These are phyloP conservation scores for Adenanthera pavonina DNA, from an alignment of 306 rosid genomes.

Conservation along the genomic window DNA sequence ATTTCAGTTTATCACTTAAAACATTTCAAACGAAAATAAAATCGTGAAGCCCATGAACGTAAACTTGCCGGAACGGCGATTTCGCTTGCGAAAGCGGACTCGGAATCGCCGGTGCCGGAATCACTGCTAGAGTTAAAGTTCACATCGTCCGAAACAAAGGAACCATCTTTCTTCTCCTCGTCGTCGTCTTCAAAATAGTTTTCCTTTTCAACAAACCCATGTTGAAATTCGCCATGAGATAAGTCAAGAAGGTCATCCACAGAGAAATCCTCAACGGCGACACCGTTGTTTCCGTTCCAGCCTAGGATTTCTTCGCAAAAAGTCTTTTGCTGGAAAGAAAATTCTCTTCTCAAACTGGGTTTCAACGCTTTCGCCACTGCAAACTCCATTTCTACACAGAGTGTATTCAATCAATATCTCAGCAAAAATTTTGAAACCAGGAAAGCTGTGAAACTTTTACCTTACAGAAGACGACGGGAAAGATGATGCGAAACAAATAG, in stretches of 20 bases:
- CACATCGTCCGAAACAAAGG: conserved; percentile 43
- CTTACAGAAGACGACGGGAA: conserved; percentile 43
- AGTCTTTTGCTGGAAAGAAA: conserved; percentile 44
- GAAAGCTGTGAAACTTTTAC: conserved; percentile 33
- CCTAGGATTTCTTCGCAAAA: conserved; percentile 50
- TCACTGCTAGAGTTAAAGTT: conserved; percentile 49
- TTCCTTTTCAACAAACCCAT: conserved; percentile 47
- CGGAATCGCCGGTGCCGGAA: conserved; percentile 51
- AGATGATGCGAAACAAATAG: conserved; percentile 39
- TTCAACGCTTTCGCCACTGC: conserved; percentile 68
- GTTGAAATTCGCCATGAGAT: conserved; percentile 65
- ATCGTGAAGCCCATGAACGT: neutral
- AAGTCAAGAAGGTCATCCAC: conserved; percentile 83
- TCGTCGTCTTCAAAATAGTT: conserved; percentile 48
- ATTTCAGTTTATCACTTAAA: neutral
- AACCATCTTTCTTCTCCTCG: conserved; percentile 43
- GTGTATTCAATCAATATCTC: neutral
- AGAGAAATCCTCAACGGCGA: conserved; percentile 70
- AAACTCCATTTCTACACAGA: conserved; percentile 68
- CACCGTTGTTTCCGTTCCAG: conserved; percentile 51
- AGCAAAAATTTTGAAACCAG: neutral
- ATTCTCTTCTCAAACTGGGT: conserved; percentile 65
- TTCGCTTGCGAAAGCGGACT: conserved; percentile 58
- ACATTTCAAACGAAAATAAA: neutral
- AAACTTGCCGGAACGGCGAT: conserved; percentile 72